A percentile compares a stretch with the other conserved stretches of the same genome.
These are phyloP conservation scores for Solanum raphanifolium DNA, from an alignment of 257 asterid genomes.

Conservation along the genomic window DNA sequence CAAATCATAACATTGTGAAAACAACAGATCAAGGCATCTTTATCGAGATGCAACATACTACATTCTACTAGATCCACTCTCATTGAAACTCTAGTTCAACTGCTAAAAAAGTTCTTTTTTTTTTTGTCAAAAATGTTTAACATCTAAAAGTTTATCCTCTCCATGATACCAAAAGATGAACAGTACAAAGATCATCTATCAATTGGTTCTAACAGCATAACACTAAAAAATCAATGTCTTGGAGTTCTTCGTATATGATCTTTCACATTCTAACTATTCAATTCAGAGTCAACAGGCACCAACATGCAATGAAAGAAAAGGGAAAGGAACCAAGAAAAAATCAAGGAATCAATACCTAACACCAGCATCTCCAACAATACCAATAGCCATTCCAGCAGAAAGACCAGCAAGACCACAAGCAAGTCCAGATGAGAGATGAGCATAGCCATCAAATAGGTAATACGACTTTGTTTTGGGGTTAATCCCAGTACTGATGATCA, in stretches of 20 bases:
- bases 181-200: background rate
- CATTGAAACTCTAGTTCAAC: background rate
- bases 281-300: background rate
- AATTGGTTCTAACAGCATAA: background rate
- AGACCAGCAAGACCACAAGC: constrained; percentile 83
- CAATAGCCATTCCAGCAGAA: constrained; percentile 85
- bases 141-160: background rate
- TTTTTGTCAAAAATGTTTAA: background rate
- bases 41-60: background rate
- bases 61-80: background rate
- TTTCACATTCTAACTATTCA: background rate
- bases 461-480: constrained; percentile 74
- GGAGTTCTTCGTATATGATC: background rate
- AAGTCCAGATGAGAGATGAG: constrained; percentile 74
- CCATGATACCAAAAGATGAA: background rate
- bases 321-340: background rate
- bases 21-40: background rate
- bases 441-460: constrained; percentile 79
- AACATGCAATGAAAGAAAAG: background rate
- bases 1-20: background rate
- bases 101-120: background rate
- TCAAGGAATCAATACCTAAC: constrained; percentile 40
- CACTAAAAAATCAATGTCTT: background rate
- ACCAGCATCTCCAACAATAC: constrained; percentile 87
- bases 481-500: constrained; percentile 73